These are phyloP conservation scores for Phytophthora sp. DNA, from an alignment of 352 stramenopile species.

Conservation along the genomic window DNA sequence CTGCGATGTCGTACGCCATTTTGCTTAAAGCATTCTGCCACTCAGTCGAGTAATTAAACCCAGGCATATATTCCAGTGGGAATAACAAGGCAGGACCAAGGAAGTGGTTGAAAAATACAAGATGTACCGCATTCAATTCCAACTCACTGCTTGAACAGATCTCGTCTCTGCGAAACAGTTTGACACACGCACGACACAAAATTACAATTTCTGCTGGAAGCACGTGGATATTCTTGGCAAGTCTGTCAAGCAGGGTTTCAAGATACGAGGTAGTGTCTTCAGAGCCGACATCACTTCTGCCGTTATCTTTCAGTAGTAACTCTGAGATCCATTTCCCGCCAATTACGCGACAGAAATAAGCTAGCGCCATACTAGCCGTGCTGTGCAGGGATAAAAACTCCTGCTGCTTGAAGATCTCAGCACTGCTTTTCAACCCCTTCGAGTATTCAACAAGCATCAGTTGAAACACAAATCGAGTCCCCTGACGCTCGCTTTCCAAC, in stretches of 20 bases:
- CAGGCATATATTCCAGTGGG: constrained; percentile 9
- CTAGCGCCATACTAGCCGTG: constrained; percentile 40
- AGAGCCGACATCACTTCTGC: not conserved
- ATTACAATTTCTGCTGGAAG: constrained; percentile 62
- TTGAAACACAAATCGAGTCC: constrained; percentile 53
- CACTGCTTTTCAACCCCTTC: not conserved
- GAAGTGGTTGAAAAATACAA: constrained; percentile 84
- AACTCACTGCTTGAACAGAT: not conserved
- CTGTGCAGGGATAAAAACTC: constrained; percentile 42
- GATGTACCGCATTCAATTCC: constrained; percentile 44
- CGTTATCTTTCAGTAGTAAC: constrained; percentile 4
- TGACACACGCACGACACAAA: constrained; percentile 48
- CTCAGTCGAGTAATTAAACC: constrained; percentile 3
- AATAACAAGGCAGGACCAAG: constrained; percentile 54
- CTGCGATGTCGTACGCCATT: constrained; percentile 23
- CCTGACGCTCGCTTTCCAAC: constrained; percentile 55
- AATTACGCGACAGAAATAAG: constrained; percentile 37
- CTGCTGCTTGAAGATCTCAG: constrained; percentile 8
- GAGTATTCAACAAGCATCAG: constrained; percentile 48
- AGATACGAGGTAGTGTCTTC: constrained; percentile 5
- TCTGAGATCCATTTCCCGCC: constrained; percentile 40
- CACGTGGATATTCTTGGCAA: constrained; percentile 23
- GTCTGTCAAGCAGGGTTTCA: constrained; percentile 34
- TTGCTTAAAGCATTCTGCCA: constrained; percentile 17
- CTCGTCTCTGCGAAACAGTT: constrained; percentile 19